phyloP scores from a whole-genome alignment of 225 moss, liverwort and hornwort genomes.

The Climacium dendroides region DNA sequence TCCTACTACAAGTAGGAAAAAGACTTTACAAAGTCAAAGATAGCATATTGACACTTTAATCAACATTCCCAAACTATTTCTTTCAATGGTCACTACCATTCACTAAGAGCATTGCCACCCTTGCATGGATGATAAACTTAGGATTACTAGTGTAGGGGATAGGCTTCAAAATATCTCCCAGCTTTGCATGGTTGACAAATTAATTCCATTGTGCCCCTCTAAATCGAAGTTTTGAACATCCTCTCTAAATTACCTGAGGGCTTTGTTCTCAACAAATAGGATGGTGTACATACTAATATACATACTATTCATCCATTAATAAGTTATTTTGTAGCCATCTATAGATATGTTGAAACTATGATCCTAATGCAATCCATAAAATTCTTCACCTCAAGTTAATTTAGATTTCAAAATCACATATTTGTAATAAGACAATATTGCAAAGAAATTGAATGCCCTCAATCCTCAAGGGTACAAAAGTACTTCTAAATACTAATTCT shows the following conservation, averaged over 20 bases:
- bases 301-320: neutral
- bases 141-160: rapidly evolving
- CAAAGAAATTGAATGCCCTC: too few species aligned
- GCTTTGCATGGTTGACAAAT: rapidly evolving
- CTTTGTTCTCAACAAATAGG: neutral
- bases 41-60: neutral
- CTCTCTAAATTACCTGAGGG: neutral
- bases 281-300: rapidly evolving
- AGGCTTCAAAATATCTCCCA: neutral
- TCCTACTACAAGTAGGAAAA: neutral
- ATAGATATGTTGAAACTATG: neutral
- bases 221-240: neutral
- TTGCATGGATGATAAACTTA: rapidly evolving
- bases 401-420: neutral
- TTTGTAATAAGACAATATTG: neutral
- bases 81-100: neutral
- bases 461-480: rapidly evolving
- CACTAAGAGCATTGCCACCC: rapidly evolving
- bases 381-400: neutral
- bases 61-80: rapidly evolving
- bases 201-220: rapidly evolving
- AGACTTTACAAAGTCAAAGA: neutral
- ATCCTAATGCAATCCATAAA: neutral
- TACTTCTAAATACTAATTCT: neutral
- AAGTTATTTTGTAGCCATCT: neutral